phyloP scores from a whole-genome alignment of 495 filamentous ascomycete species.

The Aspergillus saccharolyticus region DNA sequence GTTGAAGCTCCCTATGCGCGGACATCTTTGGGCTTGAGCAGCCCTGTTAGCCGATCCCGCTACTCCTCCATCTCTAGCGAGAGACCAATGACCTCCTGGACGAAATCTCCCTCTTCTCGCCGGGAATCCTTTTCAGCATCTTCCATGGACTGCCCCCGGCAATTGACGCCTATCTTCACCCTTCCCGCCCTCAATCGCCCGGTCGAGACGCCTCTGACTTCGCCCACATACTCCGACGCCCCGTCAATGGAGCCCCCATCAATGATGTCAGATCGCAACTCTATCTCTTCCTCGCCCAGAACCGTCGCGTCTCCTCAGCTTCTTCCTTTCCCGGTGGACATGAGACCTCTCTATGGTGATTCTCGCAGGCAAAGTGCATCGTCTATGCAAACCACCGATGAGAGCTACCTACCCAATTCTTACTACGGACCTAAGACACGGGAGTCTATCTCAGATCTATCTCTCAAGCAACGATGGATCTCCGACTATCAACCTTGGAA shows the following conservation, averaged over 20 bases:
- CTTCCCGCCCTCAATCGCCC: conserved; percentile 41
- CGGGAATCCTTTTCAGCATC: conserved; percentile 28
- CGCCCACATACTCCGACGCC: conserved; percentile 58
- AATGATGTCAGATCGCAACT: conserved; percentile 65
- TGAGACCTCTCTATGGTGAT: conserved; percentile 31
- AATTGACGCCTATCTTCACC: conserved; percentile 44
- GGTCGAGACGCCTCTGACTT: conserved; percentile 62
- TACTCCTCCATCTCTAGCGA: conserved; percentile 25
- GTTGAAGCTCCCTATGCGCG: conserved; percentile 40
- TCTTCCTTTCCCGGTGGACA: conserved; percentile 34
- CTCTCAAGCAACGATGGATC: conserved; percentile 32
- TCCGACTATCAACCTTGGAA: conserved; percentile 32
- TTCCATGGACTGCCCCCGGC: conserved; percentile 30
- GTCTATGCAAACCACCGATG: conserved; percentile 28
- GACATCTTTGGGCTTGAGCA: conserved; percentile 27
- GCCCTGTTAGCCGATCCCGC: conserved; percentile 29
- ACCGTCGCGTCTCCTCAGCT: conserved; percentile 41
- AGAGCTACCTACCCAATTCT: conserved; percentile 19
- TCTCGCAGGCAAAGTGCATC: conserved; percentile 23
- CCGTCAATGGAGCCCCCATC: conserved; percentile 64
- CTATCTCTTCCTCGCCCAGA: conserved; percentile 54
- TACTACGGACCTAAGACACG: conserved; percentile 22
- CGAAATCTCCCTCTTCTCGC: conserved; percentile 28
- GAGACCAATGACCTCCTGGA: conserved; percentile 28
- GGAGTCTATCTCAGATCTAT: conserved; percentile 29